phyloP scores from a whole-genome alignment of 176 grass and related monocot genomes.

The Musa itinerans region DNA sequence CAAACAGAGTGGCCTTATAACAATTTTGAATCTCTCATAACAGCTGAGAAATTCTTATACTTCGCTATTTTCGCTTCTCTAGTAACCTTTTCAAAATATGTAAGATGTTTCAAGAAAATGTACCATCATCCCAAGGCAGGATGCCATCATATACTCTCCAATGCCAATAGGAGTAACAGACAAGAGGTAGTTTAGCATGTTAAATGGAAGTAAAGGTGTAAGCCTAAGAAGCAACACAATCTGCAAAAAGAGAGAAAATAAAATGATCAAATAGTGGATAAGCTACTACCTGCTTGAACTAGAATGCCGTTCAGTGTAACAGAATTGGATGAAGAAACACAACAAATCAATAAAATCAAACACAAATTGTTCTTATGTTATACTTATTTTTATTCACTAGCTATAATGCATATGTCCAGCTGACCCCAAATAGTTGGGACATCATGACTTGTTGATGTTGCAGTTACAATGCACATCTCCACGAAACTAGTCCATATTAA shows the following conservation, averaged over 20 bases:
- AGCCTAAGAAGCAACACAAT: slow-evolving; percentile 87
- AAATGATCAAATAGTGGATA: slow-evolving; percentile 9
- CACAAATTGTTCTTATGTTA: too few species aligned
- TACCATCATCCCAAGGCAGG: slow-evolving; percentile 99
- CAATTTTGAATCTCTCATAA: too few species aligned
- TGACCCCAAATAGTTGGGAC: neutral
- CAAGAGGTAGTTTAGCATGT: slow-evolving; percentile 96
- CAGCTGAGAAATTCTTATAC: neutral
- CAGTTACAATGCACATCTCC: neutral
- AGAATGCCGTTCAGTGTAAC: too few species aligned
- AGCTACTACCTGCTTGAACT: neutral
- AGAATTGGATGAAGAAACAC: too few species aligned
- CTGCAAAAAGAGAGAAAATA: slow-evolving; percentile 36
- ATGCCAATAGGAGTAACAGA: slow-evolving; percentile 96
- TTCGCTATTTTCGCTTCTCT: too few species aligned
- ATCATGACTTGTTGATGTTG: neutral
- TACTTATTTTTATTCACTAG: too few species aligned
- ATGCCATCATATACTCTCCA: slow-evolving; percentile 89
- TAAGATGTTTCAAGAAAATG: slow-evolving; percentile 7
- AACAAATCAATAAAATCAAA: too few species aligned
- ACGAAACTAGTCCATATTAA: neutral
- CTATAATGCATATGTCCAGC: too few species aligned
- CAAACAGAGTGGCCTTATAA: too few species aligned
- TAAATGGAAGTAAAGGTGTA: slow-evolving; percentile 90
- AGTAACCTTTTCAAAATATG: neutral